phyloP scores from a whole-genome alignment of 192 early-diverging fungal species.

The Linnemannia elongata region DNA sequence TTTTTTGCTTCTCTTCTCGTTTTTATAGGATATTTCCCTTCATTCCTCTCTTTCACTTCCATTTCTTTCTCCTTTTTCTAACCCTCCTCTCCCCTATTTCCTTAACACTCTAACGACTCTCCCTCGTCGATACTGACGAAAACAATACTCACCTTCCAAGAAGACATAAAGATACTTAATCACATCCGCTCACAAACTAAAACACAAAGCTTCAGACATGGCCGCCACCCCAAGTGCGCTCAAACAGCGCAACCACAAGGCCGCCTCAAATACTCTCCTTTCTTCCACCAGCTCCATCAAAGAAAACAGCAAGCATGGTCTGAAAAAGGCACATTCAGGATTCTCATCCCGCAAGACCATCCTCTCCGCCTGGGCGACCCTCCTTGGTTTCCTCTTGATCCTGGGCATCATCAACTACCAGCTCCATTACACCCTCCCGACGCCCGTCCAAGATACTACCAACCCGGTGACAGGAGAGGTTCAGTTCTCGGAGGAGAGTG shows the following conservation, averaged over 20 bases:
- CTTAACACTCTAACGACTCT: neutral
- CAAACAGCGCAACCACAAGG: slow-evolving; percentile 42
- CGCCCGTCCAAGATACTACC: slow-evolving; percentile 29
- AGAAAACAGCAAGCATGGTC: slow-evolving; percentile 8
- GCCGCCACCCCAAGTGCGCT: slow-evolving; percentile 31
- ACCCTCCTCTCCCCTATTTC: neutral
- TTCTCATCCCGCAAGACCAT: slow-evolving; percentile 34
- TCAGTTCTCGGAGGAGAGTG: slow-evolving; percentile 70
- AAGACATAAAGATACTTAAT: neutral
- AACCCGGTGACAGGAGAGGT: slow-evolving; percentile 41
- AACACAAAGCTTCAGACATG: slow-evolving; percentile 7
- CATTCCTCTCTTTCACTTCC: neutral
- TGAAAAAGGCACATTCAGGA: slow-evolving; percentile 32
- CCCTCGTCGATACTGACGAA: neutral
- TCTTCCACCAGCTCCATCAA: neutral
- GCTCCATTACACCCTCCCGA: slow-evolving; percentile 37
- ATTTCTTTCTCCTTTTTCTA: neutral
- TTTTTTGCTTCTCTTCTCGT: neutral
- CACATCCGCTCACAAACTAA: neutral
- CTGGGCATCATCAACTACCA: slow-evolving; percentile 32
- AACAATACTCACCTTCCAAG: neutral
- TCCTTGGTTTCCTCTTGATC: slow-evolving; percentile 31
- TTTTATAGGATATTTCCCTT: neutral
- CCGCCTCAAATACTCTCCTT: neutral
- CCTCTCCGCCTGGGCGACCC: slow-evolving; percentile 27